Evolutionary conservation across 2,329 filamentous ascomycete species (phyloP).

Genomic region (Colletotrichum chlorophyti): DNA sequence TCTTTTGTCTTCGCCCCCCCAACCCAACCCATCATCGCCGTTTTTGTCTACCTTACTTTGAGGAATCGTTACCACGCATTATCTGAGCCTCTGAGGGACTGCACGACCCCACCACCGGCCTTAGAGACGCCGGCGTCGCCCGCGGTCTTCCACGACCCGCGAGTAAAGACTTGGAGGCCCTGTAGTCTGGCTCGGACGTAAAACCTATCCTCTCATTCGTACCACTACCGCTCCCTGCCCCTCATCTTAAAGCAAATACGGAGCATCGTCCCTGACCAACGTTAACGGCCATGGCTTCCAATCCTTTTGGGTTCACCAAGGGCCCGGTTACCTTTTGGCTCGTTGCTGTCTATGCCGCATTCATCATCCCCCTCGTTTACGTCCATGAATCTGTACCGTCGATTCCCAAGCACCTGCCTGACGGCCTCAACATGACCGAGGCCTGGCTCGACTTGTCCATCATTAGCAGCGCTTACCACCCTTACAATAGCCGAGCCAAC

Average conservation of each 20-base stretch:
- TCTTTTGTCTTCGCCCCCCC: background rate
- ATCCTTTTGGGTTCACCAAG: conserved; percentile 79
- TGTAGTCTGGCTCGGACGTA: background rate
- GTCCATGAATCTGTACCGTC: conserved; percentile 79
- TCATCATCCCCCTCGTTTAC: conserved; percentile 75
- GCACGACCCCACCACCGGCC: background rate
- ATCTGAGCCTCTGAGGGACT: background rate
- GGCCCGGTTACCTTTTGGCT: conserved; percentile 83
- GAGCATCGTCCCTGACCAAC: too few species aligned
- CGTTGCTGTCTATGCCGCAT: conserved; percentile 76
- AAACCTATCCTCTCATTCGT: background rate
- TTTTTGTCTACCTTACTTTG: too few species aligned
- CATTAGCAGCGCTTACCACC: conserved; percentile 80
- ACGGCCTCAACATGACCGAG: conserved; percentile 81
- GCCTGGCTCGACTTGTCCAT: conserved; percentile 85
- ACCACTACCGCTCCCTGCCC: background rate
- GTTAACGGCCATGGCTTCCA: conserved; percentile 27
- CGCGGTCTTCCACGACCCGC: background rate
- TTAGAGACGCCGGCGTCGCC: background rate
- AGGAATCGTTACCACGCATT: background rate
- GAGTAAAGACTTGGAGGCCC: background rate
- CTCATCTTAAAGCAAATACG: too few species aligned
- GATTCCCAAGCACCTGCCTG: conserved; percentile 62
- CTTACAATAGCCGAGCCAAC: conserved; percentile 86
- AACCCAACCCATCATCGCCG: too few species aligned